Evolutionary conservation across 2,329 filamentous ascomycete species (phyloP).

Genomic region (Metarhizium brunneum): DNA sequence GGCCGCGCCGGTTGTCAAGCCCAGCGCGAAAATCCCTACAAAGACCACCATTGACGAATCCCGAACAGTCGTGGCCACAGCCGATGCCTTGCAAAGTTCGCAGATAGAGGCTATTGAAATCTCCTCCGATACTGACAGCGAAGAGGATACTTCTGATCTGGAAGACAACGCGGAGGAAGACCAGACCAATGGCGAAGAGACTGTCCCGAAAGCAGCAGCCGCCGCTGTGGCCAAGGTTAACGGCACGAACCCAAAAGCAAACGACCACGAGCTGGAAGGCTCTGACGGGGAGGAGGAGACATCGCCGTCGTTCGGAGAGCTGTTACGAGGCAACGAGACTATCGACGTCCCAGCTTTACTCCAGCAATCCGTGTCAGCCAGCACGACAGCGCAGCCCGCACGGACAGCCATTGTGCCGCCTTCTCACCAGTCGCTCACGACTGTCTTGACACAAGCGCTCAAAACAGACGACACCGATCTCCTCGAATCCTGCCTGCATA

Average conservation of each 20-base stretch:
- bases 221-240: constrained; percentile 12
- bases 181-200: constrained; percentile 10
- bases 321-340: constrained; percentile 62
- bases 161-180: constrained; percentile 22
- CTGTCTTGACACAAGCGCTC: constrained; percentile 87
- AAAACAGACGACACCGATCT: constrained; percentile 84
- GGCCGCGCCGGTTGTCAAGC: constrained; percentile 44
- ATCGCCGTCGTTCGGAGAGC: constrained; percentile 75
- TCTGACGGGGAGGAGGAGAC: constrained; percentile 39
- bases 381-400: constrained; percentile 29
- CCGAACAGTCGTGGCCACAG: constrained; percentile 41
- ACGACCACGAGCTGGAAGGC: constrained; percentile 19
- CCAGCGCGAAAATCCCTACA: constrained; percentile 39
- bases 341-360: constrained; percentile 66
- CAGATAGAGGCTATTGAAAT: constrained; percentile 43
- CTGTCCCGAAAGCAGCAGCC: constrained; percentile 5
- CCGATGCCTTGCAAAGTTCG: constrained; percentile 28
- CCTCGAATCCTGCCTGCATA: constrained; percentile 85
- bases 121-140: constrained; percentile 44
- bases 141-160: constrained; percentile 26
- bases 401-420: constrained; percentile 48
- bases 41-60: constrained; percentile 49
- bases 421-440: constrained; percentile 73
- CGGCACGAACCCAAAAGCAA: constrained; percentile 13
- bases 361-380: constrained; percentile 26